These are phyloP conservation scores for Corymbia calophylla DNA, from an alignment of 441 rosid species.

Conservation along the genomic window DNA sequence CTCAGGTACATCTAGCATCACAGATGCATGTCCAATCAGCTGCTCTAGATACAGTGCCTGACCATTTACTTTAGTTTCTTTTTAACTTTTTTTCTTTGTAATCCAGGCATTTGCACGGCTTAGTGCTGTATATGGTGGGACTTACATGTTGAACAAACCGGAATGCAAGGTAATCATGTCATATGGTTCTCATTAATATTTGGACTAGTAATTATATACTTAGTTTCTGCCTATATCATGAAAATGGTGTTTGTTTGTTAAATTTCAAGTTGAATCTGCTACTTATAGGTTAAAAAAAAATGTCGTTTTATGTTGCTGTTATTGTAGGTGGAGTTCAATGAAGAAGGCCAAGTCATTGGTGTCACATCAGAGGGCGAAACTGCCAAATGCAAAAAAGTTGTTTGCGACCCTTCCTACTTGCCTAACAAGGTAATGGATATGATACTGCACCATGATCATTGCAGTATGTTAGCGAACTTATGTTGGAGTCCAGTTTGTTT, in stretches of 20 bases:
- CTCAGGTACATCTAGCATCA: slow-evolving; percentile 45
- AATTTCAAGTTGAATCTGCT: neutral
- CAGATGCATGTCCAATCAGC: neutral
- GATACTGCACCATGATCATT: neutral
- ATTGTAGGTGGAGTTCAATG: slow-evolving; percentile 69
- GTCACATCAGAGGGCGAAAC: slow-evolving; percentile 97
- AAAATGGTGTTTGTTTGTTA: neutral
- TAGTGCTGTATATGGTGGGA: slow-evolving; percentile 94
- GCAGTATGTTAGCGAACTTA: neutral
- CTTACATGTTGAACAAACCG: slow-evolving; percentile 86
- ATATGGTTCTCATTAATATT: neutral
- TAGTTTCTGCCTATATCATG: neutral
- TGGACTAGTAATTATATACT: neutral
- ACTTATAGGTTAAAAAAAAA: neutral
- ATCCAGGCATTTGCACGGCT: slow-evolving; percentile 85
- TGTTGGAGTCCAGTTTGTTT: neutral
- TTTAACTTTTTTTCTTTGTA: neutral
- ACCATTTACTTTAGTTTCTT: neutral
- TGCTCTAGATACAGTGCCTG: neutral
- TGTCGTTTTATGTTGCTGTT: neutral
- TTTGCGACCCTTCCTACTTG: slow-evolving; percentile 87
- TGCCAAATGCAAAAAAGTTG: slow-evolving; percentile 84
- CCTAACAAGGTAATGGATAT: slow-evolving; percentile 47
- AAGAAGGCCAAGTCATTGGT: slow-evolving; percentile 66
- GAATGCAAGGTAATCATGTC: slow-evolving; percentile 65